Percentiles rank a stretch among this genome's conserved stretches.
Conservation (phyloP, 768 basidiomycete species). For the Gloeopeniophorella convolvens region DNA sequence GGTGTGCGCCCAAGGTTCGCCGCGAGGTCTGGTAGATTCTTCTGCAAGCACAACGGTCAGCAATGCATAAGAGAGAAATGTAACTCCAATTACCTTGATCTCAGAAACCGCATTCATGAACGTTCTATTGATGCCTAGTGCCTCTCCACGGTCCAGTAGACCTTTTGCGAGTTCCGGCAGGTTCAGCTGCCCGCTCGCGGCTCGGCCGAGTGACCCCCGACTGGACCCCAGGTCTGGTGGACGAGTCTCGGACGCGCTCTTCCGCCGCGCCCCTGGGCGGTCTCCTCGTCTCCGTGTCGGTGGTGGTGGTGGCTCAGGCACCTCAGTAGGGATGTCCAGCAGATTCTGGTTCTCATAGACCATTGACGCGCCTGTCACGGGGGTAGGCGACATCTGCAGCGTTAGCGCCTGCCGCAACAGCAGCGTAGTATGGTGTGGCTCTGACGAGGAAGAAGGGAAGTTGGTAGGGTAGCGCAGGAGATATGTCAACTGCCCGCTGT, state of each 20-base stretch:
- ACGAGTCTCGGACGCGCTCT: conserved; percentile 22
- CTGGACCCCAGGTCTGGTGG: conserved; percentile 5
- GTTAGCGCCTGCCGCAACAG: conserved; percentile 81
- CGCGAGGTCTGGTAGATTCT: conserved; percentile 78
- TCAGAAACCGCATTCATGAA: conserved; percentile 76
- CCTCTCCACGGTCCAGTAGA: conserved; percentile 69
- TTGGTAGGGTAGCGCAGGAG: conserved; percentile 81
- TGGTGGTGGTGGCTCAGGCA: conserved; percentile 41
- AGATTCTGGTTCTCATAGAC: conserved; percentile 77
- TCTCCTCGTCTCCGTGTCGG: conserved; percentile 31
- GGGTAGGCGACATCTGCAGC: conserved; percentile 66
- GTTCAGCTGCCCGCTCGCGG: conserved; percentile 36
- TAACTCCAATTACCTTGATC: conserved; percentile 46
- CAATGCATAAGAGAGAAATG: conserved; percentile 1
- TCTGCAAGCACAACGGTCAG: conserved; percentile 5
- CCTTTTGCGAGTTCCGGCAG: conserved; percentile 70
- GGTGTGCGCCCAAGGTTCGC: conserved; percentile 58
- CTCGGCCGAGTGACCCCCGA: conserved; percentile 21
- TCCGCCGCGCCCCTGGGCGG: conserved; percentile 29
- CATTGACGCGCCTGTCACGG: conserved; percentile 70
- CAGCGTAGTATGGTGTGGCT: conserved; percentile 54
- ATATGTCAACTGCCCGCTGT: conserved; percentile 75
- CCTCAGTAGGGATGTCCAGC: conserved; percentile 65
- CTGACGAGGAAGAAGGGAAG: conserved; percentile 31
- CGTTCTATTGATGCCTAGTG: conserved; percentile 77